Base-by-base conservation (phyloP, 805 yeast genomes). In the Saccharomycodes ludwigii region DNA sequence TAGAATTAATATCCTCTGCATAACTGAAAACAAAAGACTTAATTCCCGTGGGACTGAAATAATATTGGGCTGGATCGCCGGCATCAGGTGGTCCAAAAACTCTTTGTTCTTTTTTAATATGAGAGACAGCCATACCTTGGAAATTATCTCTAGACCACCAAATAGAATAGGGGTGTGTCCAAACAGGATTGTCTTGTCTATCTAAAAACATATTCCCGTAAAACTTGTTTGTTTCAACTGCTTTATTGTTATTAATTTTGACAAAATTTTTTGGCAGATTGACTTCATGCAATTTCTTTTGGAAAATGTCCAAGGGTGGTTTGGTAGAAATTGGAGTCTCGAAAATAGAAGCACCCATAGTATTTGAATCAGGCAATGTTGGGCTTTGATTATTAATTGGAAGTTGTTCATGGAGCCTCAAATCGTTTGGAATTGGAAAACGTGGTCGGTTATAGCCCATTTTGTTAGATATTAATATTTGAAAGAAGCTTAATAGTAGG, bases 151-250 rank as follows among this genome's bases (percentile, higher is more conserved):
- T 69, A 6, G 76, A 59, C 39, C 63, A 63, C 88, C 86, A 81
- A 5, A 79, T 56, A 19, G 82, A 71, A 46, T 80, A 81, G 2
- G 94, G 94, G 42, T 78, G 84, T 0, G 88, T 72, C 85, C 86
- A 82, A 0, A 74, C 67, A 0, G 88, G 82, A 35, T 69, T 61
- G 2, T 72, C 68, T 47, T 78, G 88, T 34, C 65, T 64, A 1
- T 66, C 84, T 21, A 82, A 62, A 8, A 81, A 52, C 51, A 82
- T 54, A 53, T 82, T 82, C 22, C 79, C 76, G 50, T 75, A 82
- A 46, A 81, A 82, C 47, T 81, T 80, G 52, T 82, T 82, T 6
- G 94, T 81, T 38, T 76, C 76, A 18, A 76, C 62, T 2, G 84
- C 76, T 7, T 38, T 38, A 24, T 38, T 29, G n/a, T 5, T 8